Evolutionary conservation across 1,139 yeast genomes (phyloP).

Genomic region (Yamadazyma atlantica): DNA sequence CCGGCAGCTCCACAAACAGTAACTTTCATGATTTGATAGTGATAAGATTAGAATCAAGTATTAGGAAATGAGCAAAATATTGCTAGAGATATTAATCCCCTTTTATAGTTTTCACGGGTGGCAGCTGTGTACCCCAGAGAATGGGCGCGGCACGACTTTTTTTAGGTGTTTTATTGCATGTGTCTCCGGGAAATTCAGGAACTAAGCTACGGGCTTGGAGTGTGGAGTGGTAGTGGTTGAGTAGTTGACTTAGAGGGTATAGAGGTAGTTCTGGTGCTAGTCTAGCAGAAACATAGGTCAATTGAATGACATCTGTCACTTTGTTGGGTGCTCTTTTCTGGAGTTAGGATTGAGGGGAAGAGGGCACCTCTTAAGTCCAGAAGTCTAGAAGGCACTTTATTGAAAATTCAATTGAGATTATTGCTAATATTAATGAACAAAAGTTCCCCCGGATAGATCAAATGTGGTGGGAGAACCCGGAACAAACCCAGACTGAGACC

Average conservation of each 20-base stretch:
- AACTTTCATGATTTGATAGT: slow-evolving; percentile 63
- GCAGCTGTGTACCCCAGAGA: slow-evolving; percentile 2
- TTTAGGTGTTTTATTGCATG: background rate
- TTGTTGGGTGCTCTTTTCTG: too few relatives aligned
- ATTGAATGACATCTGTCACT: too few relatives aligned
- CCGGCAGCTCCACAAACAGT: slow-evolving; percentile 96
- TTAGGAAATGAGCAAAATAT: background rate
- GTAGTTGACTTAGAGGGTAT: too few relatives aligned
- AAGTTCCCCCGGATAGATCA: background rate
- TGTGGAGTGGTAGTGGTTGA: too few relatives aligned
- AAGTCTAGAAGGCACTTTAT: too few relatives aligned
- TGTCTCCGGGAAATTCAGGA: too few relatives aligned
- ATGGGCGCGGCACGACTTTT: background rate
- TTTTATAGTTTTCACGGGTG: slow-evolving; percentile 8
- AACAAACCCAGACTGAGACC: background rate
- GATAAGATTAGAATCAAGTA: background rate
- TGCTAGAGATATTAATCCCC: slow-evolving; percentile 7
- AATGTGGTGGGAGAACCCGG: background rate
- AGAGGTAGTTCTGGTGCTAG: too few relatives aligned
- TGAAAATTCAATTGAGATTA: too few relatives aligned
- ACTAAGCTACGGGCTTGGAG: too few relatives aligned
- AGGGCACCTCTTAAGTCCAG: background rate
- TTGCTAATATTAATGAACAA: too few relatives aligned
- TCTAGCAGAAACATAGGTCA: too few relatives aligned
- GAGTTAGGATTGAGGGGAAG: background rate